Evolutionary conservation across 345 rosid genomes (phyloP), one percentile per base, ranked within the genome.

Genomic region (Citrus trifoliata): DNA sequence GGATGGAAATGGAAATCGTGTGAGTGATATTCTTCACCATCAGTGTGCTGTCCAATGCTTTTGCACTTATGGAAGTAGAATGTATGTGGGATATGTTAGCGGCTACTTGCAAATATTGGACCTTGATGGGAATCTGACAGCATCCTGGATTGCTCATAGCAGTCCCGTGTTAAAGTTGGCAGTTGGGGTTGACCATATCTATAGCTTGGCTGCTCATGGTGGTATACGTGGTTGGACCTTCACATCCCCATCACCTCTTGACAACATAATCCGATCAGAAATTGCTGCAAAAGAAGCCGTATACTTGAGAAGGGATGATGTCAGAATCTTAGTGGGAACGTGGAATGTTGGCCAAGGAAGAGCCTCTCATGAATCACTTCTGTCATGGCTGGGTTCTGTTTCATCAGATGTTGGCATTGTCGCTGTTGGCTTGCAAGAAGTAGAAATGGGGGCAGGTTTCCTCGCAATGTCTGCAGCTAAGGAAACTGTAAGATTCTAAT

Each of bases 321-420:
- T 94, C 80, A 94, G 89, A 69, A 81, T 96, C 67, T 79, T 96
- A 76, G 78, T 93, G 60, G 99, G 98, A 35, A 90, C 99, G 0
- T 96, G 99, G 99, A 96, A 96, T 89, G 99, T 96, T 73, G 99
- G 99, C 78, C 97, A 96, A 84, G 99, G 97, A 80, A 85, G 94
- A 79, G 92, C 93, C 74, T 81, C 97, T 76, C 93, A 89, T 9
- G 94, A 90, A 33, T 89, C 98, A 14, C 93, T 96, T 76, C 79
- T 80, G 85, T 82, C 94, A 51, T 94, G 99, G 99, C 76, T 96
- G 24, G 93, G 97, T 65, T 93, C 97, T 82, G 83, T 84, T 76
- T 82, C 88, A 40, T 86, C 97, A 27, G 97, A 94, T 79, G 99
- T 93, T 75, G 99, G 97, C 66, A 93, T 96, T 69, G 85, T 96